These are phyloP conservation scores for Ceratocystis lukuohia DNA, from an alignment of 2,329 filamentous ascomycete genomes.

Conservation along the genomic window DNA sequence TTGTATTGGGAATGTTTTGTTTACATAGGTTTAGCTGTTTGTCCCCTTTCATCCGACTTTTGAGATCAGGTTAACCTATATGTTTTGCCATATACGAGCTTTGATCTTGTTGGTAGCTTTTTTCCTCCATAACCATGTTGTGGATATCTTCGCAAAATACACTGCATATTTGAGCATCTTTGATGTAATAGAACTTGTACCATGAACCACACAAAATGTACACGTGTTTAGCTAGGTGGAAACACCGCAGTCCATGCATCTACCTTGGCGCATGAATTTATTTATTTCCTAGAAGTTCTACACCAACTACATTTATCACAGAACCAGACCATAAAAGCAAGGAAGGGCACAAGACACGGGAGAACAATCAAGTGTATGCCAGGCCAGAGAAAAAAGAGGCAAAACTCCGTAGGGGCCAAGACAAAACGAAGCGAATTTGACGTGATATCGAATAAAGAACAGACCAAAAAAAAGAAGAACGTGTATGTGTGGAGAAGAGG, in stretches of 20 bases:
- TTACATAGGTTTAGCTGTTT: too few species aligned
- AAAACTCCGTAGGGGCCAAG: background rate
- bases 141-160: background rate
- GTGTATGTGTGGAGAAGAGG: background rate
- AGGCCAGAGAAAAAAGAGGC: background rate
- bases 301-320: too few species aligned
- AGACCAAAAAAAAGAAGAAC: background rate
- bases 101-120: background rate
- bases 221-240: too few species aligned
- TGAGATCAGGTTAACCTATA: background rate
- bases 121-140: background rate
- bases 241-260: too few species aligned
- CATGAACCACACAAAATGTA: too few species aligned
- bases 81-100: background rate
- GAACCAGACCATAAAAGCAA: too few species aligned
- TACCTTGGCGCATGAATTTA: too few species aligned
- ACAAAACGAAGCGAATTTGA: conserved; percentile 2
- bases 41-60: too few species aligned
- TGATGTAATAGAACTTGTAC: too few species aligned
- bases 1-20: too few species aligned
- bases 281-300: too few species aligned
- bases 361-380: background rate
- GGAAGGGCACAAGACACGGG: conserved; percentile 4
- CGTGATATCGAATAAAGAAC: conserved; percentile 6
- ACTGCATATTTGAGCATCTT: background rate